These are phyloP conservation scores for Salvia splendens DNA, from an alignment of 257 asterid species.

Conservation along the genomic window DNA sequence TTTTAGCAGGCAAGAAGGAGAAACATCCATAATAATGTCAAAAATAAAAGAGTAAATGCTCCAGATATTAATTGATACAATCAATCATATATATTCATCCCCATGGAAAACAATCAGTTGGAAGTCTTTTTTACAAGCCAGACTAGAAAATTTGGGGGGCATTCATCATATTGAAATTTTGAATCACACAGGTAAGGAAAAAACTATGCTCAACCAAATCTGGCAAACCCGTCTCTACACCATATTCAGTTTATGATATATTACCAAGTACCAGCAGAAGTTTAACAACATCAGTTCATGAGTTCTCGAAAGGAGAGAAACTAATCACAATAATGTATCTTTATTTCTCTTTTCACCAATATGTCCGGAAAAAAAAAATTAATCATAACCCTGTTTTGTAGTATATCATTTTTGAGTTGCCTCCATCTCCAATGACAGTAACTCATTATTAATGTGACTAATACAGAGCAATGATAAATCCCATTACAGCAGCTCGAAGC, in stretches of 20 bases:
- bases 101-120: neutral
- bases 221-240: slow-evolving; percentile 6
- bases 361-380: slow-evolving; percentile 2
- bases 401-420: slow-evolving; percentile 2
- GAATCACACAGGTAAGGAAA: neutral
- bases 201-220: neutral
- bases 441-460: slow-evolving; percentile 3
- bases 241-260: neutral
- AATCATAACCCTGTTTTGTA: neutral
- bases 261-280: too few species aligned
- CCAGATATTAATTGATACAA: slow-evolving; percentile 6
- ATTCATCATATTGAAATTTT: neutral
- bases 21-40: neutral
- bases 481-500: neutral
- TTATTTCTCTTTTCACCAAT: slow-evolving; percentile 4
- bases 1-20: neutral
- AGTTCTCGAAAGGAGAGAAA: neutral
- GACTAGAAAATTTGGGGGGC: neutral
- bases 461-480: neutral
- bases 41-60: neutral
- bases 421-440: slow-evolving; percentile 7
- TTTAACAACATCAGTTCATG: too few species aligned
- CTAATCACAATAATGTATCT: neutral
- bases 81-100: slow-evolving; percentile 17
- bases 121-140: slow-evolving; percentile 10